phyloP scores from a whole-genome alignment of 192 early-diverging fungal genomes.

The Geranomyces variabilis region DNA sequence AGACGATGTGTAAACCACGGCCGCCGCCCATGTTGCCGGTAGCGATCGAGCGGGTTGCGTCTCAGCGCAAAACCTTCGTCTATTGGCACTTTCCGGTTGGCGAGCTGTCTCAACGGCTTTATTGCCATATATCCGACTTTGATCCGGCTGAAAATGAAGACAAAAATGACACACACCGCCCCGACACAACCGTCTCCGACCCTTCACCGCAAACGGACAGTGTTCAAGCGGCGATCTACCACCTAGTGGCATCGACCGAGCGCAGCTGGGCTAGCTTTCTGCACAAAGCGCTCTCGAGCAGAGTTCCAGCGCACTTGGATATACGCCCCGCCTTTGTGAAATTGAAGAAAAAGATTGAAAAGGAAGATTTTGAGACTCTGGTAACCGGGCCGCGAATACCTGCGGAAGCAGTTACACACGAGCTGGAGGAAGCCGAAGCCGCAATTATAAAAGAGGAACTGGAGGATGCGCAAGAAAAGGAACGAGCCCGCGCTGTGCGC shows the following conservation, averaged over 20 bases:
- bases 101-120: not conserved
- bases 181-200: too few relatives aligned
- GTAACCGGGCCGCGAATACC: not conserved
- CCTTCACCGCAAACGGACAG: too few relatives aligned
- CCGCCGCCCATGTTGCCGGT: not conserved
- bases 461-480: not conserved
- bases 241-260: constrained; percentile 5
- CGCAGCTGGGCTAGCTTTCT: constrained; percentile 10
- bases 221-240: too few relatives aligned
- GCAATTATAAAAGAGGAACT: not conserved
- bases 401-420: not conserved
- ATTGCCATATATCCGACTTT: constrained; percentile 7
- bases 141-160: too few relatives aligned
- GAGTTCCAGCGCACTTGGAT: constrained; percentile 6
- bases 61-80: constrained; percentile 6
- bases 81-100: constrained; percentile 15
- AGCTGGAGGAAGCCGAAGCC: not conserved
- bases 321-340: not conserved
- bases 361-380: not conserved
- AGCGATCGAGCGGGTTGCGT: not conserved
- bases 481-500: not conserved
- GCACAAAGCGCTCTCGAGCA: constrained; percentile 14
- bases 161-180: too few relatives aligned
- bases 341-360: not conserved
- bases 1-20: not conserved